A percentile compares a stretch with the other conserved stretches of the same genome.
phyloP scores from a whole-genome alignment of 345 rosid species.

The Salix viminalis region DNA sequence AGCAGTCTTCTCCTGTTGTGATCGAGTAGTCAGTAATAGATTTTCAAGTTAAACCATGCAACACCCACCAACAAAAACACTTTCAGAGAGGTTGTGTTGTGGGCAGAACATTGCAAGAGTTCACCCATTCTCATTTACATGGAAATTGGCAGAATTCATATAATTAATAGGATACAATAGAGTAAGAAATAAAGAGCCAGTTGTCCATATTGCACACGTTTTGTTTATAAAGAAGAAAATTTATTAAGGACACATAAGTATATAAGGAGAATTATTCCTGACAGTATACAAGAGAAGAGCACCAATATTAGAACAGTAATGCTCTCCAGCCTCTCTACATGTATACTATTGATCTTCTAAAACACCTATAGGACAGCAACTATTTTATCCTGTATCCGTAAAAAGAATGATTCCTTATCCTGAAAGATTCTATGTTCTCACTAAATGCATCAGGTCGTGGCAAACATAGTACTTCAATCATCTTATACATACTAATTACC shows the following conservation, averaged over 20 bases:
- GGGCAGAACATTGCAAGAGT: background rate
- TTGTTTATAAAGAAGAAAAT: too few species aligned
- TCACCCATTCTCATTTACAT: background rate
- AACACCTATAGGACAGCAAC: too few species aligned
- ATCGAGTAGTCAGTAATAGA: background rate
- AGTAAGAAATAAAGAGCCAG: background rate
- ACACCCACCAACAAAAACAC: background rate
- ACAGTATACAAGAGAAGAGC: too few species aligned
- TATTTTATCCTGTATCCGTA: too few species aligned
- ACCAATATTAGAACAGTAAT: too few species aligned
- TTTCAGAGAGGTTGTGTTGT: background rate
- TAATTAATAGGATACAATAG: background rate
- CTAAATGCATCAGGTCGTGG: background rate
- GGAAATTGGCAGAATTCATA: background rate
- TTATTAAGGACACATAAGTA: too few species aligned
- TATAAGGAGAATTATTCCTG: too few species aligned
- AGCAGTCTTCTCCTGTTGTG: background rate
- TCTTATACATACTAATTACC: background rate
- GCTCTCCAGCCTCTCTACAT: too few species aligned
- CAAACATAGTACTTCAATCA: background rate
- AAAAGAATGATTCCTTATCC: too few species aligned
- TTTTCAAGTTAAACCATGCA: slow-evolving; percentile 1
- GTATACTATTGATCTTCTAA: too few species aligned
- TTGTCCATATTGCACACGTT: background rate
- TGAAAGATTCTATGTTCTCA: background rate